phyloP scores from a whole-genome alignment of 345 rosid genomes.

The Combretum micranthum region DNA sequence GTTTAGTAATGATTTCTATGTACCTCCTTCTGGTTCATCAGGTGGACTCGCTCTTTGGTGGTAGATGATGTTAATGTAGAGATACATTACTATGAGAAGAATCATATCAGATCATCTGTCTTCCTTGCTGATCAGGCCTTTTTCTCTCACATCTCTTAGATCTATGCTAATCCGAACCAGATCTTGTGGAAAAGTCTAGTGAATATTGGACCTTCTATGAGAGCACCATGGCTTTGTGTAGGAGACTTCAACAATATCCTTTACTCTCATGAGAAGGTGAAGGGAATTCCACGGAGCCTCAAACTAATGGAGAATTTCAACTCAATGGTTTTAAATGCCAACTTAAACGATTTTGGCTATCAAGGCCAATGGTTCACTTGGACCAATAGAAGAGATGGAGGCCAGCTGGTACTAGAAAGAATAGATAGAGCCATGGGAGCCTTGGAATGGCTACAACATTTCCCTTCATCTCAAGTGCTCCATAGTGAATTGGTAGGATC shows the following conservation, averaged over 20 bases:
- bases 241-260: neutral
- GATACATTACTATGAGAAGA: too few relatives aligned
- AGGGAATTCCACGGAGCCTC: neutral
- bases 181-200: neutral
- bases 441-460: too few relatives aligned
- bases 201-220: neutral
- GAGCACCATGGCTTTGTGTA: neutral
- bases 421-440: too few relatives aligned
- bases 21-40: too few relatives aligned
- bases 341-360: neutral
- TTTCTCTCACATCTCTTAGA: too few relatives aligned
- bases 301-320: neutral
- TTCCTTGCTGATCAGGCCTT: too few relatives aligned
- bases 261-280: neutral
- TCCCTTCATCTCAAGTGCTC: too few relatives aligned
- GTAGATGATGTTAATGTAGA: too few relatives aligned
- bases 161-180: neutral
- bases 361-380: neutral
- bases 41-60: too few relatives aligned
- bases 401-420: neutral
- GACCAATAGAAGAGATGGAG: neutral
- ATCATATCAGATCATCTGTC: too few relatives aligned
- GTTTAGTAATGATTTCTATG: too few relatives aligned
- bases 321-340: neutral
- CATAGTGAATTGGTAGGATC: too few relatives aligned